Evolutionary conservation across 352 stramenopile species (phyloP).

Genomic region (Phytophthora pini): DNA sequence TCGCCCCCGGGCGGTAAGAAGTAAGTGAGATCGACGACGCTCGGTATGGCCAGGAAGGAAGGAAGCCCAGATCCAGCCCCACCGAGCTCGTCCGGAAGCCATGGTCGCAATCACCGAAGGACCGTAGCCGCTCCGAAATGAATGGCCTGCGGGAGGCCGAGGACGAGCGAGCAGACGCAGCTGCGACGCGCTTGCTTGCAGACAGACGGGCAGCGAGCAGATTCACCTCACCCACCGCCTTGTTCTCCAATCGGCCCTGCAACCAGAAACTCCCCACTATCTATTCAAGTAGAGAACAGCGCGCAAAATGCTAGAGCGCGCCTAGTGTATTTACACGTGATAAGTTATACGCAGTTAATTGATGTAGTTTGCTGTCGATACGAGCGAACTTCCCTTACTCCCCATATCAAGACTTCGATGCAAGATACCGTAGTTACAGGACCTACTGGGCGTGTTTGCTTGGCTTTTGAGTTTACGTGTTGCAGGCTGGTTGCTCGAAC

Average conservation of each 20-base stretch:
- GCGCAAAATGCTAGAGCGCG: constrained; percentile 27
- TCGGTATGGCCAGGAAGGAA: neutral
- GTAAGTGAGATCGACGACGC: constrained; percentile 21
- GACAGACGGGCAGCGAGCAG: constrained; percentile 24
- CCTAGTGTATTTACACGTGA: constrained; percentile 43
- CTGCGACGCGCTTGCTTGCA: constrained; percentile 22
- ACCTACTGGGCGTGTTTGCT: too few relatives aligned
- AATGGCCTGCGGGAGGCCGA: constrained; percentile 22
- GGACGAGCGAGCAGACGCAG: constrained; percentile 24
- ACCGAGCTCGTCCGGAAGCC: constrained; percentile 8
- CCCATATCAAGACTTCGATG: too few relatives aligned
- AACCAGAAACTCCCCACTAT: constrained; percentile 6
- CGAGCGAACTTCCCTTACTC: neutral
- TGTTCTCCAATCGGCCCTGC: constrained; percentile 12
- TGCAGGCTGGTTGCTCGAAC: constrained; percentile 18
- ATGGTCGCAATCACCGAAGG: constrained; percentile 9
- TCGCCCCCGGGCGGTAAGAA: constrained; percentile 40
- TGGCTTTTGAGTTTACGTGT: neutral
- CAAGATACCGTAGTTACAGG: too few relatives aligned
- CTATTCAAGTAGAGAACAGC: constrained; percentile 17
- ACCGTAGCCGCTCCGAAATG: constrained; percentile 11
- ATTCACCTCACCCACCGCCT: constrained; percentile 13
- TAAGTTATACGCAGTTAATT: constrained; percentile 49
- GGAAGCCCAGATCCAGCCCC: neutral
- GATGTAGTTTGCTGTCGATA: constrained; percentile 26